Evolutionary conservation across 495 filamentous ascomycete species (phyloP).

Genomic region (Pyrenula aspistea): DNA sequence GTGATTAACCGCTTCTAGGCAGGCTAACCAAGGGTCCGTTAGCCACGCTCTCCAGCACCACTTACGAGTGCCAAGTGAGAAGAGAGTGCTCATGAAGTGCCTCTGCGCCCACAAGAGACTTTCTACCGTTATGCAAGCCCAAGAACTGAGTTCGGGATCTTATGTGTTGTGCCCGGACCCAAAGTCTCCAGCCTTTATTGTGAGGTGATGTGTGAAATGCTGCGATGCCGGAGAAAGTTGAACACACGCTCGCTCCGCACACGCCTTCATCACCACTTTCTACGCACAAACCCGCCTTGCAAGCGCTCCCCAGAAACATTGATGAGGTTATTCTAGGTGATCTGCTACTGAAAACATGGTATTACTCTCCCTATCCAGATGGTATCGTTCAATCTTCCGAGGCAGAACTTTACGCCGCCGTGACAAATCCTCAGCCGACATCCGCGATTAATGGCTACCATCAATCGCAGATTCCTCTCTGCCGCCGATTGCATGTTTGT

Average conservation of each 20-base stretch:
- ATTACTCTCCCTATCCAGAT: conserved; percentile 66
- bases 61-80: not conserved
- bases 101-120: not conserved
- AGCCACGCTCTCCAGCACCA: not conserved
- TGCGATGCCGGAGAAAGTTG: not conserved
- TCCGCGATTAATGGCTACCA: conserved; percentile 27
- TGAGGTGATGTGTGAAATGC: not conserved
- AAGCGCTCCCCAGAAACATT: conserved; percentile 46
- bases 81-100: not conserved
- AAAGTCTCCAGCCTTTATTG: too few relatives aligned
- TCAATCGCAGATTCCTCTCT: not conserved
- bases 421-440: conserved; percentile 24
- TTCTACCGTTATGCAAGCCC: not conserved
- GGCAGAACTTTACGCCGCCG: conserved; percentile 51
- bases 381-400: not conserved
- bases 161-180: too few relatives aligned
- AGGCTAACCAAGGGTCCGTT: too few relatives aligned
- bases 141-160: not conserved
- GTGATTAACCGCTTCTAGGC: too few relatives aligned
- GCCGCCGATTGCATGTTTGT: conserved; percentile 63
- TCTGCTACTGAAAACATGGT: conserved; percentile 64
- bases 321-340: conserved; percentile 66
- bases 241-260: not conserved
- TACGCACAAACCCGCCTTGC: conserved; percentile 1
- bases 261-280: not conserved